A percentile compares a stretch with the other conserved stretches of the same genome.
These are phyloP conservation scores for Bipolaris cookei DNA, from an alignment of 2,329 filamentous ascomycete genomes.

Conservation along the genomic window DNA sequence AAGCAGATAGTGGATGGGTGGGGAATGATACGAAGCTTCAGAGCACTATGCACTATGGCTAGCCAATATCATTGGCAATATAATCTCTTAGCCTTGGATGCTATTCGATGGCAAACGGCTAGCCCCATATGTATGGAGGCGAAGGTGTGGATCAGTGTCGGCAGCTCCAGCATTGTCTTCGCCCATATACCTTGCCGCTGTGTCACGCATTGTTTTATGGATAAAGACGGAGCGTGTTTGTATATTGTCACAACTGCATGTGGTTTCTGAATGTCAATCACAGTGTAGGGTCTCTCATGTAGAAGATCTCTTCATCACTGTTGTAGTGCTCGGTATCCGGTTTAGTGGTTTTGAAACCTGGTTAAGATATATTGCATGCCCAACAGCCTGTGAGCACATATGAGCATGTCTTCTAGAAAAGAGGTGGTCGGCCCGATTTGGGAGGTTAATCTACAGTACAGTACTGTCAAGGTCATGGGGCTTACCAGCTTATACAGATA, in stretches of 20 bases:
- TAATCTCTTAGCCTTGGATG: conserved; percentile 6
- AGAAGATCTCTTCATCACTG: not conserved
- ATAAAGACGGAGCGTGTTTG: not conserved
- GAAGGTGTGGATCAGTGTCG: conserved; percentile 16
- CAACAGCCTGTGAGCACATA: conserved; percentile 19
- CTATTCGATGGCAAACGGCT: conserved; percentile 14
- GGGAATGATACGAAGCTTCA: conserved; percentile 16
- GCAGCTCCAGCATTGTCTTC: not conserved
- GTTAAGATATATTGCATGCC: conserved; percentile 27
- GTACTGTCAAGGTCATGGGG: conserved; percentile 26
- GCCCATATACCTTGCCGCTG: not conserved
- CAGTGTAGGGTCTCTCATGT: conserved; percentile 1
- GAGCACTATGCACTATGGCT: conserved; percentile 29
- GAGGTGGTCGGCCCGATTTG: conserved; percentile 17
- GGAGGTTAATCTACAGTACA: conserved; percentile 26
- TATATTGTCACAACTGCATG: conserved; percentile 4
- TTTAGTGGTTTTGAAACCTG: conserved; percentile 29
- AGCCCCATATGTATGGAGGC: conserved; percentile 18
- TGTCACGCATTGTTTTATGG: conserved; percentile 4
- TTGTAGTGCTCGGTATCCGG: conserved; percentile 7
- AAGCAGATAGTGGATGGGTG: conserved; percentile 31
- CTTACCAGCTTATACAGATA: conserved; percentile 21
- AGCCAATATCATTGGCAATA: conserved; percentile 23
- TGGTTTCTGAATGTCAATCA: not conserved
- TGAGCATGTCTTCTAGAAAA: conserved; percentile 33